Evolutionary conservation across 805 yeast species (phyloP), one percentile per base, ranked within the genome.

Genomic region (Metschnikowia reukaufii): DNA sequence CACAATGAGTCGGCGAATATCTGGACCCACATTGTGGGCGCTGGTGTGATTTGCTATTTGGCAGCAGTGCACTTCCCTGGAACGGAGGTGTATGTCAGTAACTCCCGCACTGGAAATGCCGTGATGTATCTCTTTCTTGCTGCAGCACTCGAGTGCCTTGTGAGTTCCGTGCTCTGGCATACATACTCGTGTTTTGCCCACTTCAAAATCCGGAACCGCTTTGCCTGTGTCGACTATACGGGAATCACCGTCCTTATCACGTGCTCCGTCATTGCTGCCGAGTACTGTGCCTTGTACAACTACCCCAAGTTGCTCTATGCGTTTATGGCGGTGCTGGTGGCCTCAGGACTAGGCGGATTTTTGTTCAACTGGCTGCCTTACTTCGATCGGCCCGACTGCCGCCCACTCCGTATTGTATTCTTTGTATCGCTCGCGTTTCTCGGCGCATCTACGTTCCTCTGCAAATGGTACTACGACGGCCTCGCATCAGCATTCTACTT

Each of bases 1-100:
- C 98, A 94, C 67, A 92, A 92, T 63, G 99, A 92, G 65, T 79
- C 96, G 0, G 78, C 86, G 61, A 94, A 94, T 66, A 90, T 92
- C 46, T 92, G 99, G 98, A 79, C 96, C 0, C 99, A 92, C 68
- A 59, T 88, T 12, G 30, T 81, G 1, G 98, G 97, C 12, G 78
- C 86, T 2, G 25, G 80, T 2, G 58, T 80, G 23, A 67, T 91
- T 62, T 42, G 76, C 0, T 84, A 82, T 52, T 57, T 91, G 16
- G 74, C 81, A 10, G 36, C 81, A 12, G 69, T 67, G 54, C 86
- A 84, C 52, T 85, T 78, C 57, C 97, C 97, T 9, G 54, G 63
- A 2, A 74, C 91, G 0, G 68, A 64, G 3, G 76, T 78, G 1
- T 87, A 72, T 60, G 48, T 51, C 6, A 53, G 56, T 5, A 70